These are phyloP conservation scores for Alternaria arbusti DNA, from an alignment of 2,329 filamentous ascomycete species.

Conservation along the genomic window DNA sequence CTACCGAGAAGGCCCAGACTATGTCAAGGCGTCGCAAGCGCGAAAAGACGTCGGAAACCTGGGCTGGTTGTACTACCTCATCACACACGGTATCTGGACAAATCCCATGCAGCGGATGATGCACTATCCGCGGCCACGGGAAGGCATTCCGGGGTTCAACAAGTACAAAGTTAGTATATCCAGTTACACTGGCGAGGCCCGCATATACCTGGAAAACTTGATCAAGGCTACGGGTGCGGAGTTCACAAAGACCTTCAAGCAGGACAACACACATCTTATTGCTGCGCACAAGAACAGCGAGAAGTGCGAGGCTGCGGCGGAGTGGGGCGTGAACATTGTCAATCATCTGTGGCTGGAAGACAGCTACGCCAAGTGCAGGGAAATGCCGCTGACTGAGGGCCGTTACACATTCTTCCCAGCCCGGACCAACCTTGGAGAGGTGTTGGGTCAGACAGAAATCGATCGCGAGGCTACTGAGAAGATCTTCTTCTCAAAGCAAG, in stretches of 20 bases:
- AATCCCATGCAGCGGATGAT: constrained; percentile 81
- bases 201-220: constrained; percentile 91
- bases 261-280: constrained; percentile 94
- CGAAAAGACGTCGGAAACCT: constrained; percentile 89
- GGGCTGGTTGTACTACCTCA: constrained; percentile 91
- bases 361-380: constrained; percentile 87
- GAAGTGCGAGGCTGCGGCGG: constrained; percentile 88
- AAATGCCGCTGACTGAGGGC: constrained; percentile 72
- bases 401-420: constrained; percentile 87
- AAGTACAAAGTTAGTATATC: constrained; percentile 83
- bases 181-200: constrained; percentile 94
- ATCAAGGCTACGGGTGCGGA: constrained; percentile 82
- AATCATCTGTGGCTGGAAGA: constrained; percentile 99
- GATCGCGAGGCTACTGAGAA: constrained; percentile 76
- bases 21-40: constrained; percentile 74
- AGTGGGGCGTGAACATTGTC: constrained; percentile 89
- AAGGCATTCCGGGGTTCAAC: constrained; percentile 81
- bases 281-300: constrained; percentile 89
- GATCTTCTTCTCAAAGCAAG: constrained; percentile 60
- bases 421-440: constrained; percentile 88
- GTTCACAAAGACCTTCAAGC: constrained; percentile 93
- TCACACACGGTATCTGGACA: constrained; percentile 87
- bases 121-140: constrained; percentile 83
- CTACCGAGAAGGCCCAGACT: constrained; percentile 81
- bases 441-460: constrained; percentile 87